These are phyloP conservation scores for Xylaria polymorpha DNA, from an alignment of 2,329 filamentous ascomycete species.

Conservation along the genomic window DNA sequence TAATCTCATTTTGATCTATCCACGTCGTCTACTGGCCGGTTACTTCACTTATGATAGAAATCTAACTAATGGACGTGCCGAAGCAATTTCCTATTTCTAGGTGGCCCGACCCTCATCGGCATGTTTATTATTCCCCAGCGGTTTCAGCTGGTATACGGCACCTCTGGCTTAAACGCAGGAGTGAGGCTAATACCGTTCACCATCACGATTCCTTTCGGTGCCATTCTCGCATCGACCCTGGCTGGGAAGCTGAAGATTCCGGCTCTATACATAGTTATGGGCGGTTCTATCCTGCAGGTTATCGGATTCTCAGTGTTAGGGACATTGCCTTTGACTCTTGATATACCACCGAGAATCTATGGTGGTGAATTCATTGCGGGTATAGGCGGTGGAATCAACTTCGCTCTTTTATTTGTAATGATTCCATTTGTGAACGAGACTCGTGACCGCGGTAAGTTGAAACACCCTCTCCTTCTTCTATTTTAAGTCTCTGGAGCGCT, in stretches of 20 bases:
- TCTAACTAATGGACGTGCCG: no score
- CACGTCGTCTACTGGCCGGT: no score
- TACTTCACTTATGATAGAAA: no score
- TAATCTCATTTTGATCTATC: constrained; percentile 10
- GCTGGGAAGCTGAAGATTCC: constrained; percentile 31
- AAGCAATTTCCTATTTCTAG: constrained; percentile 38
- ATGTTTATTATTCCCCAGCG: constrained; percentile 40
- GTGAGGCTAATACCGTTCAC: constrained; percentile 41
- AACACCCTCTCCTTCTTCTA: neutral
- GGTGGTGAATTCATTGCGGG: constrained; percentile 36
- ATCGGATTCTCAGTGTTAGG: constrained; percentile 35
- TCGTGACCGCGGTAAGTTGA: constrained; percentile 40
- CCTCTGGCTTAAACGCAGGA: constrained; percentile 38
- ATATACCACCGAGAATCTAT: constrained; percentile 32
- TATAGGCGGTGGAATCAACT: constrained; percentile 37
- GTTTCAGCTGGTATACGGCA: constrained; percentile 41
- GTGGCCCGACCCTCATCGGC: constrained; percentile 30
- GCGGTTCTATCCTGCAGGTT: constrained; percentile 35
- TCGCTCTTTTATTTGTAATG: constrained; percentile 34
- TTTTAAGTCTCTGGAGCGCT: neutral
- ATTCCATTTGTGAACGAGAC: constrained; percentile 35
- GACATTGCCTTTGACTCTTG: constrained; percentile 23
- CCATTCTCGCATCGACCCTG: constrained; percentile 28
- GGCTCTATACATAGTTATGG: no score
- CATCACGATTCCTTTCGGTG: constrained; percentile 27